Evolutionary conservation across 2,329 filamentous ascomycete genomes (phyloP).

Genomic region (Mycogone perniciosa): DNA sequence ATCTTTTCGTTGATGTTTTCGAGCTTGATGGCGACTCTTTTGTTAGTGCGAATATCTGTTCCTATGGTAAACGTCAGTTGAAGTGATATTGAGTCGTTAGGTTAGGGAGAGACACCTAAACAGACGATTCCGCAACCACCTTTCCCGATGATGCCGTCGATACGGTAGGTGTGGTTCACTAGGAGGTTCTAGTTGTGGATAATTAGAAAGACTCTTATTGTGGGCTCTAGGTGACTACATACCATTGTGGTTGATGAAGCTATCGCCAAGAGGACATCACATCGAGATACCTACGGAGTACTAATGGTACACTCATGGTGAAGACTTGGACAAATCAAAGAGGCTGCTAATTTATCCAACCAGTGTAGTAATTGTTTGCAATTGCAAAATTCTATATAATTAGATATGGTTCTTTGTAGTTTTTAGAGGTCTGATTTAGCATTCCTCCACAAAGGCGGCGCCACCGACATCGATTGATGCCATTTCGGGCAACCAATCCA

Average conservation of each 20-base stretch:
- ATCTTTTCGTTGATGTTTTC: not conserved
- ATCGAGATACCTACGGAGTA: too few species aligned
- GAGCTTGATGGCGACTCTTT: conserved; percentile 32
- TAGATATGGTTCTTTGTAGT: too few species aligned
- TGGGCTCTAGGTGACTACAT: not conserved
- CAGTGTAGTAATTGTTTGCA: too few species aligned
- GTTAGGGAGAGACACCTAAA: conserved; percentile 2
- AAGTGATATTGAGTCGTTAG: not conserved
- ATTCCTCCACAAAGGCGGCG: not conserved
- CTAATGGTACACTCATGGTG: too few species aligned
- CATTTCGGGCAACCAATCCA: not conserved
- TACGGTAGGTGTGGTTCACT: not conserved
- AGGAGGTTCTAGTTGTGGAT: not conserved
- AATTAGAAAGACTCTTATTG: not conserved
- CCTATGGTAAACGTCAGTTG: conserved; percentile 4
- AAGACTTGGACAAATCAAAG: too few species aligned
- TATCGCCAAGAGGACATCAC: too few species aligned
- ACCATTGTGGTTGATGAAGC: not conserved
- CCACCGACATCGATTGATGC: not conserved
- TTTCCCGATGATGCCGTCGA: conserved; percentile 7
- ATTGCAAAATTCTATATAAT: too few species aligned
- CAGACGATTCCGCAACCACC: conserved; percentile 10
- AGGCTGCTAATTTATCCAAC: too few species aligned
- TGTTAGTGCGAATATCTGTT: conserved; percentile 18
- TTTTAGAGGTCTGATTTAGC: too few species aligned